phyloP scores from a whole-genome alignment of 2,329 filamentous ascomycete genomes.

The Cladosporium halotolerans region DNA sequence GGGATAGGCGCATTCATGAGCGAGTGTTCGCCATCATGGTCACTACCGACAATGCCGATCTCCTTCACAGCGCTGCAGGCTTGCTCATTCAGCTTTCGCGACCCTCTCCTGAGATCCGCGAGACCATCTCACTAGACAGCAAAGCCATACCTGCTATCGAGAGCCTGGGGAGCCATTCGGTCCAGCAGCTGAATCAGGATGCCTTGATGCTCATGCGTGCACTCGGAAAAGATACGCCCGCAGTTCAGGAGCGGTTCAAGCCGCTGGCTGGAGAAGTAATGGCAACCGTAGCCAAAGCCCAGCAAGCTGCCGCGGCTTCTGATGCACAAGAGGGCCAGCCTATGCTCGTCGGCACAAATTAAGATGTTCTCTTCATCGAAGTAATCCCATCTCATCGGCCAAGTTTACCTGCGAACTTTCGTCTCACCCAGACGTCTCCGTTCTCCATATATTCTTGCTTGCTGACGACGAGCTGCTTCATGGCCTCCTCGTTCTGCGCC shows the following conservation, averaged over 20 bases:
- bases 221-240: conserved; percentile 21
- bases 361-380: neutral
- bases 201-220: conserved; percentile 8
- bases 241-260: conserved; percentile 22
- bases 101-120: conserved; percentile 17
- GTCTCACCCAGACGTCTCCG: conserved; percentile 45
- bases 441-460: conserved; percentile 86
- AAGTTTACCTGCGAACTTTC: conserved; percentile 29
- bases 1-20: neutral
- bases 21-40: conserved; percentile 1
- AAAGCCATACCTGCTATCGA: conserved; percentile 10
- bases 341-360: conserved; percentile 10
- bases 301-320: conserved; percentile 5
- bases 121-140: conserved; percentile 17
- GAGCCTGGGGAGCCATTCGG: conserved; percentile 20
- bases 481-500: conserved; percentile 58
- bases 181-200: conserved; percentile 15
- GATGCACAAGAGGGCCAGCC: conserved; percentile 1
- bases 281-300: conserved; percentile 3
- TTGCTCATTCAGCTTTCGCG: conserved; percentile 26
- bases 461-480: conserved; percentile 68
- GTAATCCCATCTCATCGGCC: conserved; percentile 16
- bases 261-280: conserved; percentile 8
- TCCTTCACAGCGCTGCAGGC: conserved; percentile 25
- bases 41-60: conserved; percentile 15